phyloP scores from a whole-genome alignment of 208 protist genomes.

The Crithidia bombi region DNA sequence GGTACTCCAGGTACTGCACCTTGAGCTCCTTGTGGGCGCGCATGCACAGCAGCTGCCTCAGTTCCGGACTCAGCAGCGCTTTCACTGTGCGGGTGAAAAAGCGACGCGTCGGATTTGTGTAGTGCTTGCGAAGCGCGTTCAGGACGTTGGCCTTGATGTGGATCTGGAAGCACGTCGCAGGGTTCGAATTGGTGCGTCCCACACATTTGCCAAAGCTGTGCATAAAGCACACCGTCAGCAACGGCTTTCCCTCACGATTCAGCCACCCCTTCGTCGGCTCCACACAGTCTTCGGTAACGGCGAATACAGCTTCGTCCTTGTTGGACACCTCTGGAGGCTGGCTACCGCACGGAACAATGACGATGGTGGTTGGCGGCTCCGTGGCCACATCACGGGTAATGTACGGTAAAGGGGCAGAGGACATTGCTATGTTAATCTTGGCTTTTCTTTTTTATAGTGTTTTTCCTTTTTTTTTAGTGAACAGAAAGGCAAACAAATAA shows the following conservation, averaged over 20 bases:
- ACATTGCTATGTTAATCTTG: neutral
- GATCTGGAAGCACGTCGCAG: slow-evolving; percentile 60
- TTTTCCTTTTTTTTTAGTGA: neutral
- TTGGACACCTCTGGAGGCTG: slow-evolving; percentile 38
- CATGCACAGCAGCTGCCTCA: slow-evolving; percentile 50
- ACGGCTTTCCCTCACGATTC: slow-evolving; percentile 50
- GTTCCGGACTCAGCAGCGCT: slow-evolving; percentile 42
- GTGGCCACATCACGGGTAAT: slow-evolving; percentile 54
- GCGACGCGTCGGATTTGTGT: slow-evolving; percentile 41
- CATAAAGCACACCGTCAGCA: slow-evolving; percentile 68
- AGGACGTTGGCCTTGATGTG: slow-evolving; percentile 53
- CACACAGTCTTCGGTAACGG: slow-evolving; percentile 56
- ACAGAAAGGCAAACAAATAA: neutral
- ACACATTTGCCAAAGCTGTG: slow-evolving; percentile 67
- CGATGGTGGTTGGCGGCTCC: slow-evolving; percentile 54
- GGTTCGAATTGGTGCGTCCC: slow-evolving; percentile 45
- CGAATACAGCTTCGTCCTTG: slow-evolving; percentile 46
- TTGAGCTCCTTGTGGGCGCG: slow-evolving; percentile 51
- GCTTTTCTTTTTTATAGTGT: neutral
- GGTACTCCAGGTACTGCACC: slow-evolving; percentile 69
- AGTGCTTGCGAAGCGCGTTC: slow-evolving; percentile 49
- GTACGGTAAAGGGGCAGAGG: slow-evolving; percentile 37
- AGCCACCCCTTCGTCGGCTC: slow-evolving; percentile 61
- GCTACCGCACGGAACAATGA: slow-evolving; percentile 45
- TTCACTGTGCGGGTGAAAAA: slow-evolving; percentile 63